phyloP scores from a whole-genome alignment of 2,329 filamentous ascomycete species.

The Penicillium aurantiogriseum region DNA sequence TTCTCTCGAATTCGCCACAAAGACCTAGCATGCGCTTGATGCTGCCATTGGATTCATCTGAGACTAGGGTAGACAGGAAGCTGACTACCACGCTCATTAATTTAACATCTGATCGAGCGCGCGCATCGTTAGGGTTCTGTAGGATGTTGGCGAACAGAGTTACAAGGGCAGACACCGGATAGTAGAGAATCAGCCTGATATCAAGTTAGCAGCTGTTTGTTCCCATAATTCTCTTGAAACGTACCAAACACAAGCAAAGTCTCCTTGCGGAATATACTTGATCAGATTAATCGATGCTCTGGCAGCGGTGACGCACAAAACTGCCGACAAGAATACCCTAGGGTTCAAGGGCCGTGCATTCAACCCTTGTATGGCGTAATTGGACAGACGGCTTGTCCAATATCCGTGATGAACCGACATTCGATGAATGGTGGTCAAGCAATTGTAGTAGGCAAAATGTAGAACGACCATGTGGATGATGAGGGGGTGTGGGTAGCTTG shows the following conservation, averaged over 20 bases:
- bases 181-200: constrained; percentile 81
- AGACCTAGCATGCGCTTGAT: constrained; percentile 92
- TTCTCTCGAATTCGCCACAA: constrained; percentile 94
- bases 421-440: constrained; percentile 92
- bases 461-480: constrained; percentile 91
- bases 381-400: constrained; percentile 92
- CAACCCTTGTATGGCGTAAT: constrained; percentile 90
- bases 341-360: constrained; percentile 91
- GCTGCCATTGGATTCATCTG: constrained; percentile 84
- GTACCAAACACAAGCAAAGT: constrained; percentile 93
- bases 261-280: constrained; percentile 93
- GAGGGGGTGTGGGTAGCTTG: constrained; percentile 89
- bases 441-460: constrained; percentile 98
- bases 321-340: constrained; percentile 88
- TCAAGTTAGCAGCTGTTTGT: constrained; percentile 12
- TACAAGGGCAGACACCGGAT: constrained; percentile 90
- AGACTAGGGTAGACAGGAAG: constrained; percentile 84
- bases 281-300: constrained; percentile 89
- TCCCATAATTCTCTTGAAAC: constrained; percentile 31
- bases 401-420: constrained; percentile 98
- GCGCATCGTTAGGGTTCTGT: constrained; percentile 87
- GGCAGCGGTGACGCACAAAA: constrained; percentile 87
- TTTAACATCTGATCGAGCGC: constrained; percentile 82
- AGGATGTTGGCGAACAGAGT: constrained; percentile 95
- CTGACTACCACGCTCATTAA: constrained; percentile 91